Percentiles rank a stretch among this genome's conserved stretches.
Evolutionary conservation across 148 eudicot genomes (phyloP).

Genomic region (Chenopodium formosanum): DNA sequence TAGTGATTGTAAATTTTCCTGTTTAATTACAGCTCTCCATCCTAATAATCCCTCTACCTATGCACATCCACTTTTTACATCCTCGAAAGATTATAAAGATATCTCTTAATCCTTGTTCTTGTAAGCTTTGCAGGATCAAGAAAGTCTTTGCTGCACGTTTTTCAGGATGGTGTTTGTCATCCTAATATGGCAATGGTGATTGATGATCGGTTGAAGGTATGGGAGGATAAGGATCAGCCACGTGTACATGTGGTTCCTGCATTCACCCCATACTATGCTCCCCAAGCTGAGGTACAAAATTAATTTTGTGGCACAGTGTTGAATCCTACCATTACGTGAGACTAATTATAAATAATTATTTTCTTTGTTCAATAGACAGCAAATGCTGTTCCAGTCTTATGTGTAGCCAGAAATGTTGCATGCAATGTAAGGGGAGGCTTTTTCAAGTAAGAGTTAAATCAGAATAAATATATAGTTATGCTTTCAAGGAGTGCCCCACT

Average conservation of each 20-base stretch:
- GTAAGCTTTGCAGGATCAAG: slow-evolving; percentile 50
- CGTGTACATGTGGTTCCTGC: slow-evolving; percentile 97
- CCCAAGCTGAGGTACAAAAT: slow-evolving; percentile 85
- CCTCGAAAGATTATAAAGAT: neutral
- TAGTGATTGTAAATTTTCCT: neutral
- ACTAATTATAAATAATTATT: slow-evolving; percentile 13
- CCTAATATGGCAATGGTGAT: slow-evolving; percentile 98
- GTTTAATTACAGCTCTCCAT: too few relatives aligned
- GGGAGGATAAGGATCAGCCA: slow-evolving; percentile 97
- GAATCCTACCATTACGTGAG: slow-evolving; percentile 1
- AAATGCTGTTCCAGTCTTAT: slow-evolving; percentile 86
- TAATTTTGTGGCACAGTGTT: neutral
- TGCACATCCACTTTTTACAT: neutral
- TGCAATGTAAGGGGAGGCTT: slow-evolving; percentile 97
- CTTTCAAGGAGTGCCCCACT: neutral
- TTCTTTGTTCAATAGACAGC: slow-evolving; percentile 48
- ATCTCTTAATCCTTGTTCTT: slow-evolving; percentile 17
- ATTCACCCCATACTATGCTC: slow-evolving; percentile 94
- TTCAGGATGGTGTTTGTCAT: slow-evolving; percentile 80
- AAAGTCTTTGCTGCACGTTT: slow-evolving; percentile 84
- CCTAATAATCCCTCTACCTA: too few relatives aligned
- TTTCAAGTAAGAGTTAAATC: slow-evolving; percentile 61
- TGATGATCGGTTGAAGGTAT: slow-evolving; percentile 89
- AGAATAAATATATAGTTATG: neutral
- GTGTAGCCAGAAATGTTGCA: slow-evolving; percentile 97